phyloP scores from a whole-genome alignment of 805 yeast species.

The Ogataea chonburiensis region DNA sequence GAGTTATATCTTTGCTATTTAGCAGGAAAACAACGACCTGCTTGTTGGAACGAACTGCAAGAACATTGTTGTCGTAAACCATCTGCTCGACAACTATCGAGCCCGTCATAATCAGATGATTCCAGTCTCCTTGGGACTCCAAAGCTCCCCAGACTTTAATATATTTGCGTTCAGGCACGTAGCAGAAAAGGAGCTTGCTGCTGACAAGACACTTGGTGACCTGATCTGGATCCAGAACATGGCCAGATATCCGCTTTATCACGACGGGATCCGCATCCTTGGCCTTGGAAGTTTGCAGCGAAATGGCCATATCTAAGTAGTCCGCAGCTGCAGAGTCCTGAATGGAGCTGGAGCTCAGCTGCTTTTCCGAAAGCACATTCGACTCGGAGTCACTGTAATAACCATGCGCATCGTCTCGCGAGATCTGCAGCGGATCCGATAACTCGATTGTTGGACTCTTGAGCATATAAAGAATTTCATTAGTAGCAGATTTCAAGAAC shows the following conservation, averaged over 20 bases:
- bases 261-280: conserved; percentile 4
- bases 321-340: conserved; percentile 15
- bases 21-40: conserved; percentile 16
- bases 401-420: conserved; percentile 21
- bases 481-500: conserved; percentile 36
- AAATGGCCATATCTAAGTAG: conserved; percentile 27
- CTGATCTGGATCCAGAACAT: conserved; percentile 5
- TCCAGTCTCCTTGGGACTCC: conserved; percentile 8
- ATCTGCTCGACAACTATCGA: conserved; percentile 18
- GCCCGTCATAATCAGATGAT: conserved; percentile 14
- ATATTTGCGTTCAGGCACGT: conserved; percentile 20
- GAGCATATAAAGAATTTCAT: conserved; percentile 36
- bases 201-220: conserved; percentile 14
- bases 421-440: conserved; percentile 28
- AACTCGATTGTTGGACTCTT: conserved; percentile 36
- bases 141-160: conserved; percentile 24
- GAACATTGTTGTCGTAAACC: conserved; percentile 11
- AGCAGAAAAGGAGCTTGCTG: conserved; percentile 16
- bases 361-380: conserved; percentile 1
- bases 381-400: conserved; percentile 15
- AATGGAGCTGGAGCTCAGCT: conserved; percentile 3
- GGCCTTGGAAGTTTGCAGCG: conserved; percentile 20
- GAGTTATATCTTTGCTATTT: conserved; percentile 3
- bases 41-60: conserved; percentile 18
- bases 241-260: conserved; percentile 26